Percentiles rank a stretch among this genome's conserved stretches.
phyloP scores from a whole-genome alignment of 257 asterid genomes.

The Solanum verrucosum region DNA sequence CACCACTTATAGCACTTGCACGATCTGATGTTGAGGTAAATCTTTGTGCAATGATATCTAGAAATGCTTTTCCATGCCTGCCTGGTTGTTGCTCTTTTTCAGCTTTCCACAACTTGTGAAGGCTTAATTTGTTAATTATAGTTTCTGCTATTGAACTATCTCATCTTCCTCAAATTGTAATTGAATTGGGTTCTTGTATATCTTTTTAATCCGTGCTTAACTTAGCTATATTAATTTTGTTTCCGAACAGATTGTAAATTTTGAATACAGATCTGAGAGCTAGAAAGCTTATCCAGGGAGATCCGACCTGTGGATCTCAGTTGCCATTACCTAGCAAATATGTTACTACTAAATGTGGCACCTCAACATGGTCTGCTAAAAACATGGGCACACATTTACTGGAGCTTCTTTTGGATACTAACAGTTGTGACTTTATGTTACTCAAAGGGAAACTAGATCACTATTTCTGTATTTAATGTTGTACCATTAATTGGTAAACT shows the following conservation, averaged over 20 bases:
- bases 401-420: neutral
- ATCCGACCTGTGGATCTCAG: neutral
- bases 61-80: neutral
- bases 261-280: neutral
- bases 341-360: neutral
- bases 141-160: neutral
- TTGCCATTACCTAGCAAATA: neutral
- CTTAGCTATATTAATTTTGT: neutral
- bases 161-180: neutral
- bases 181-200: neutral
- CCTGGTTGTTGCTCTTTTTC: neutral
- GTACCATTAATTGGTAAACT: neutral
- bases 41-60: neutral
- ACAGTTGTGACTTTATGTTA: neutral
- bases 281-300: neutral
- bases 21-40: conserved; percentile 62
- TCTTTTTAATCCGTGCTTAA: neutral
- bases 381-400: neutral
- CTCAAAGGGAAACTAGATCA: neutral
- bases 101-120: neutral
- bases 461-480: neutral
- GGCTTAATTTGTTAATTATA: neutral
- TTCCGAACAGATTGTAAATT: neutral
- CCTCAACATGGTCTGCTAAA: neutral
- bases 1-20: conserved; percentile 74